phyloP scores from a whole-genome alignment of 208 protist species.

The Leptomonas pyrrhocoris region DNA sequence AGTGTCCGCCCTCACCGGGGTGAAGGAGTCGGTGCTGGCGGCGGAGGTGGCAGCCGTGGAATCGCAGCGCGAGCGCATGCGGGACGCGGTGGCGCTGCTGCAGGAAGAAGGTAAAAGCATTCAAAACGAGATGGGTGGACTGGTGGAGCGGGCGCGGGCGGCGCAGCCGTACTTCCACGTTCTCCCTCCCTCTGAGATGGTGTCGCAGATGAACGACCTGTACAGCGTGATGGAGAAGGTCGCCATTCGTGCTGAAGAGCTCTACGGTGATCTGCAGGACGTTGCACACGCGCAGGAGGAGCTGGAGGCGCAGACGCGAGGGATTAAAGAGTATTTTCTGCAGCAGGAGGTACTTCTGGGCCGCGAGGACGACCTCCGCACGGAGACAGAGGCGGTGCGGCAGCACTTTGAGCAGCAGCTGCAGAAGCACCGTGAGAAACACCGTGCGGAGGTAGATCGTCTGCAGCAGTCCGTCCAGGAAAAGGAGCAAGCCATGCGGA shows the following conservation, averaged over 20 bases:
- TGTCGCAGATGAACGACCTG: slow-evolving; percentile 82
- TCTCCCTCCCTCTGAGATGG: slow-evolving; percentile 83
- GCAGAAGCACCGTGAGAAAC: slow-evolving; percentile 37
- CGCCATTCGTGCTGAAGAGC: slow-evolving; percentile 59
- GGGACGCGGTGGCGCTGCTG: slow-evolving; percentile 53
- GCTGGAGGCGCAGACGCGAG: slow-evolving; percentile 47
- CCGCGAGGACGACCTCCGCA: slow-evolving; percentile 63
- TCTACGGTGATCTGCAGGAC: slow-evolving; percentile 58
- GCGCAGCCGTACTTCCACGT: slow-evolving; percentile 78
- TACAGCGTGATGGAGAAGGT: slow-evolving; percentile 84
- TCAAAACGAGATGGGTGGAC: slow-evolving; percentile 40
- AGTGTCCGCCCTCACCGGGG: slow-evolving; percentile 49
- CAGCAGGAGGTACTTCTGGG: slow-evolving; percentile 39
- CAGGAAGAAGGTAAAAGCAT: slow-evolving; percentile 62
- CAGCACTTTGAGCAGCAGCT: slow-evolving; percentile 51
- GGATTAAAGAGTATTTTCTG: slow-evolving; percentile 65
- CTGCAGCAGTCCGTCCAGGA: slow-evolving; percentile 65
- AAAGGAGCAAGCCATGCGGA: slow-evolving; percentile 69
- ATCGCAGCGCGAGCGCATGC: slow-evolving; percentile 43
- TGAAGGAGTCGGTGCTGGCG: slow-evolving; percentile 50
- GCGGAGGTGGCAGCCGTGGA: slow-evolving; percentile 75
- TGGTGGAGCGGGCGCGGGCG: slow-evolving; percentile 45
- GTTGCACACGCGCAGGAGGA: slow-evolving; percentile 67
- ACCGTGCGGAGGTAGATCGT: slow-evolving; percentile 51
- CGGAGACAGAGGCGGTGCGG: slow-evolving; percentile 55